Conservation (phyloP, 768 basidiomycete species). For the Tubosaeta brunneosetosa region DNA sequence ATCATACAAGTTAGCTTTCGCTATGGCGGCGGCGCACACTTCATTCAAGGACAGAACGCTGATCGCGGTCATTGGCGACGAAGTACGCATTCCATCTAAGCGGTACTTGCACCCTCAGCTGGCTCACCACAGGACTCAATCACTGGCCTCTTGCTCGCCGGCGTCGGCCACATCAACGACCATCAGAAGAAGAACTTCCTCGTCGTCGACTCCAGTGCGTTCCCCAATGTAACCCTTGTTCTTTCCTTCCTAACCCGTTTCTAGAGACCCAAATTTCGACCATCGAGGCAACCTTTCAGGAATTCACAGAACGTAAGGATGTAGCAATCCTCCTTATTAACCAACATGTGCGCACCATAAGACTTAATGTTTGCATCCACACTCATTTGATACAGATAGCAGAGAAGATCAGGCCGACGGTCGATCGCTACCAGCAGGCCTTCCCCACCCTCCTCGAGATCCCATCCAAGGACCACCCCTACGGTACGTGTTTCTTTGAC, state of each 20-base stretch:
- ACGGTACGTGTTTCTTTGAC: slow-evolving; percentile 53
- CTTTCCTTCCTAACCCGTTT: slow-evolving; percentile 8
- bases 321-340: slow-evolving; percentile 97
- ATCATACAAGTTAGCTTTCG: slow-evolving; percentile 14
- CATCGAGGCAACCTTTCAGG: slow-evolving; percentile 90
- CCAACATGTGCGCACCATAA: slow-evolving; percentile 72
- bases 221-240: background rate
- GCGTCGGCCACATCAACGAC: slow-evolving; percentile 86
- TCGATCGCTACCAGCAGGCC: slow-evolving; percentile 92
- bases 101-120: slow-evolving; percentile 7
- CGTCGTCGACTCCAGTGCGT: slow-evolving; percentile 87
- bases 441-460: slow-evolving; percentile 98
- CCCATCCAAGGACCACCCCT: slow-evolving; percentile 97
- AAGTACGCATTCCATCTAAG: slow-evolving; percentile 46
- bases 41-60: slow-evolving; percentile 80
- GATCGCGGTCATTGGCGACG: slow-evolving; percentile 96
- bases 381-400: slow-evolving; percentile 61
- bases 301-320: slow-evolving; percentile 91
- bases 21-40: slow-evolving; percentile 46
- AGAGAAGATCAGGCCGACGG: slow-evolving; percentile 92
- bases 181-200: slow-evolving; percentile 97
- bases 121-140: slow-evolving; percentile 75
- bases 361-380: background rate
- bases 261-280: slow-evolving; percentile 86
- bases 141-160: slow-evolving; percentile 91